phyloP scores from a whole-genome alignment of 2,329 filamentous ascomycete species.

The Raffaelea deltoideospora region DNA sequence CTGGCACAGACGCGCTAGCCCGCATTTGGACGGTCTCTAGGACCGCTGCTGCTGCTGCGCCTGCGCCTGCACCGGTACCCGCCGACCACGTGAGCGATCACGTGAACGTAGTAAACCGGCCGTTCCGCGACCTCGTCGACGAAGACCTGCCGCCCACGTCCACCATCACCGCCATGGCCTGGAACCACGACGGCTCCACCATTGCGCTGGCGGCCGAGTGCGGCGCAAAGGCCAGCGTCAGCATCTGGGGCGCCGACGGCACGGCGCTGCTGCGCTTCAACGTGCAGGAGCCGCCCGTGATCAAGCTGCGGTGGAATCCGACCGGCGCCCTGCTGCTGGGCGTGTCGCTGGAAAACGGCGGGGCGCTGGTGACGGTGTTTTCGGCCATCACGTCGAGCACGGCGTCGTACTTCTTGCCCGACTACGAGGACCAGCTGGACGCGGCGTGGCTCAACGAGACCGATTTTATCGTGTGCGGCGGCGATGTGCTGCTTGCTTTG shows the following conservation, averaged over 20 bases:
- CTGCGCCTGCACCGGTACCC: no score
- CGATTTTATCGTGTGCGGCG: slow-evolving; percentile 44
- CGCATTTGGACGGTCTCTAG: slow-evolving; percentile 50
- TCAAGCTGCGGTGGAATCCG: slow-evolving; percentile 47
- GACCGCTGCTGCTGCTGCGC: slow-evolving; percentile 32
- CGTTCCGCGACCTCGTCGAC: slow-evolving; percentile 34
- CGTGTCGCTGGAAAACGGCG: slow-evolving; percentile 38
- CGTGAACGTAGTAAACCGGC: slow-evolving; percentile 25
- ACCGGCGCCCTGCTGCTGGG: slow-evolving; percentile 38
- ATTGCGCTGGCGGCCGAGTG: slow-evolving; percentile 45
- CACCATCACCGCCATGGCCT: slow-evolving; percentile 43
- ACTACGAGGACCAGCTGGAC: slow-evolving; percentile 37
- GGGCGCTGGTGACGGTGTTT: slow-evolving; percentile 41
- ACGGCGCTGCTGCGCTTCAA: slow-evolving; percentile 36
- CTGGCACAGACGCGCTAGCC: slow-evolving; percentile 55
- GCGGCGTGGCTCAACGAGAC: slow-evolving; percentile 43
- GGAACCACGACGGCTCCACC: slow-evolving; percentile 39
- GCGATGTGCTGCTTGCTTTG: slow-evolving; percentile 35
- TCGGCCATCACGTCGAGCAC: slow-evolving; percentile 26
- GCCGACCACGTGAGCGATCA: slow-evolving; percentile 29
- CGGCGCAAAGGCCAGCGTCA: slow-evolving; percentile 35
- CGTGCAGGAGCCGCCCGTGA: slow-evolving; percentile 42
- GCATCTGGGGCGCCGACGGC: slow-evolving; percentile 41
- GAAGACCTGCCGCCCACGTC: slow-evolving; percentile 35
- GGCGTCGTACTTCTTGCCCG: slow-evolving; percentile 29